These are phyloP conservation scores for Cymbidium sinense DNA, from an alignment of 106 monocot genomes.

Conservation along the genomic window DNA sequence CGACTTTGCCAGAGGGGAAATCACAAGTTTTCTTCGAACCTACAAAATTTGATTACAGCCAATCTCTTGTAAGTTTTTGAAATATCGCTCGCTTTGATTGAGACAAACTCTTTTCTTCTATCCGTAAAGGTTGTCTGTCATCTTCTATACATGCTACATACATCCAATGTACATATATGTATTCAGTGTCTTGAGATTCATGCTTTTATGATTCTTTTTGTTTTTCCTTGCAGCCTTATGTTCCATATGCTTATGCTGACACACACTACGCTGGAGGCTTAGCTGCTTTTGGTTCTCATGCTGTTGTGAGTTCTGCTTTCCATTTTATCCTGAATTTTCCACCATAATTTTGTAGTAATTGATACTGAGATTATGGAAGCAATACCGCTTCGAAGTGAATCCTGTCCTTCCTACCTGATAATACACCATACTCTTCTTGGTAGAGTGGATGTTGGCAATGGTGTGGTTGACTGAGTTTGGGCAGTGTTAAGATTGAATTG, in stretches of 20 bases:
- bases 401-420: no score
- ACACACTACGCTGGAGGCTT: constrained; percentile 35
- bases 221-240: constrained; percentile 24
- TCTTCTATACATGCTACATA: no score
- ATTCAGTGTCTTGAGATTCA: background rate
- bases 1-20: constrained; percentile 28
- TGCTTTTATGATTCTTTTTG: constrained; percentile 1
- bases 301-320: constrained; percentile 35
- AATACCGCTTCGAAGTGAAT: no score
- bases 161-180: background rate
- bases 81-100: background rate
- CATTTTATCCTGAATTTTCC: no score
- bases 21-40: constrained; percentile 30
- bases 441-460: no score
- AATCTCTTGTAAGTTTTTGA: constrained; percentile 50
- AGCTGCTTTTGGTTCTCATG: constrained; percentile 45
- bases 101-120: no score
- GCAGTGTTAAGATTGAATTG: no score
- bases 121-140: no score
- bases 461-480: no score
- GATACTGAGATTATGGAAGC: no score
- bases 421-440: no score
- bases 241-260: constrained; percentile 49
- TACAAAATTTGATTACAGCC: constrained; percentile 44
- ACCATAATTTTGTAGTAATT: no score